Percentiles rank a stretch among this genome's conserved stretches.
Conservation (phyloP, 805 yeast genomes). For the Suhomyces emberorum region DNA sequence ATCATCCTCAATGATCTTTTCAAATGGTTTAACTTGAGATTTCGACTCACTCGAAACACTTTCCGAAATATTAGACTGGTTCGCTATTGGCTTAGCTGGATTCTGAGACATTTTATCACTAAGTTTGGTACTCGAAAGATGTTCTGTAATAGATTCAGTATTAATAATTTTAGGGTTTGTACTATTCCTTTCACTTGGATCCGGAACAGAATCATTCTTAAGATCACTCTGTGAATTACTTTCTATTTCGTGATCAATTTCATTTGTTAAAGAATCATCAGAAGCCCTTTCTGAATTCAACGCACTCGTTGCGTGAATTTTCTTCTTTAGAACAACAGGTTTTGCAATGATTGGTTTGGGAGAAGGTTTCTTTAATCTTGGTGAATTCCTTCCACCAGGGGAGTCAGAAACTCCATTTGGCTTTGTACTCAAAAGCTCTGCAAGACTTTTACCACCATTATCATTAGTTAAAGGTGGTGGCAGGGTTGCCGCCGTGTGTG, state of each 20-base stretch:
- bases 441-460: slow-evolving; percentile 30
- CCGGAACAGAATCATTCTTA: not conserved
- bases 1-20: slow-evolving; percentile 11
- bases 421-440: slow-evolving; percentile 35
- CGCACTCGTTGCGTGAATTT: slow-evolving; percentile 5
- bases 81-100: not conserved
- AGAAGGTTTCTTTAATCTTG: slow-evolving; percentile 13
- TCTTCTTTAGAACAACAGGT: slow-evolving; percentile 41
- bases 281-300: not conserved
- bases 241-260: not conserved
- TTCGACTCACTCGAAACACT: not conserved
- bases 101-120: not conserved
- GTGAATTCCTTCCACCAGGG: slow-evolving; percentile 17
- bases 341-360: slow-evolving; percentile 26
- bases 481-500: slow-evolving; percentile 16
- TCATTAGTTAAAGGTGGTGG: slow-evolving; percentile 15
- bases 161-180: not conserved
- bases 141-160: not conserved
- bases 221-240: not conserved
- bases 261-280: not conserved
- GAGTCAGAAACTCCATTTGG: slow-evolving; percentile 13
- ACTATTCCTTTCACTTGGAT: not conserved
- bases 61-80: not conserved
- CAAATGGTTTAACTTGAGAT: not conserved
- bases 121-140: not conserved